phyloP scores from a whole-genome alignment of 2,329 filamentous ascomycete species.

The Cladosporium sp. region DNA sequence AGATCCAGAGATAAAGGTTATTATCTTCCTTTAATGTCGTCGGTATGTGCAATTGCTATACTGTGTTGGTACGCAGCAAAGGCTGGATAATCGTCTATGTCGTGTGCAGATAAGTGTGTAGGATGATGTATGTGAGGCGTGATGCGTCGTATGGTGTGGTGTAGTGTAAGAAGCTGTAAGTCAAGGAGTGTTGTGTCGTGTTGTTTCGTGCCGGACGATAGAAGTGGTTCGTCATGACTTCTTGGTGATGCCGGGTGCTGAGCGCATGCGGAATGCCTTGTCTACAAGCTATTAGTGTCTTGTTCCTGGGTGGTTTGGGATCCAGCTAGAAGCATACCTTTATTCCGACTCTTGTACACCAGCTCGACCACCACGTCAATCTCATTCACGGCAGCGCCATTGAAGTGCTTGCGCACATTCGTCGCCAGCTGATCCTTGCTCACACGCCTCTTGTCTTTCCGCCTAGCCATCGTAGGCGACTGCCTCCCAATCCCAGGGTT shows the following conservation, averaged over 20 bases:
- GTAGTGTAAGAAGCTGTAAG: slow-evolving; percentile 6
- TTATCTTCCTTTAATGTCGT: slow-evolving; percentile 1
- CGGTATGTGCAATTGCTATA: slow-evolving; percentile 20
- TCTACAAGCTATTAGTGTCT: slow-evolving; percentile 35
- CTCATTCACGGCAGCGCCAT: slow-evolving; percentile 75
- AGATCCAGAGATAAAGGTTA: background rate
- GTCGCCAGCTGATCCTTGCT: slow-evolving; percentile 72
- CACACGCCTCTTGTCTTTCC: slow-evolving; percentile 65
- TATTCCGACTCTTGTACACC: slow-evolving; percentile 68
- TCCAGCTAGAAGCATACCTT: slow-evolving; percentile 46
- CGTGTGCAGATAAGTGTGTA: slow-evolving; percentile 8
- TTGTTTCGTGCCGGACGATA: background rate
- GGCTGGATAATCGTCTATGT: slow-evolving; percentile 6
- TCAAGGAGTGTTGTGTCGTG: slow-evolving; percentile 1
- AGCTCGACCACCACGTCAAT: slow-evolving; percentile 81
- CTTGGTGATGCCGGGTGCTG: slow-evolving; percentile 39
- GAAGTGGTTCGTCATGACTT: slow-evolving; percentile 4
- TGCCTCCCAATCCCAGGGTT: slow-evolving; percentile 62
- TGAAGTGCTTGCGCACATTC: slow-evolving; percentile 79
- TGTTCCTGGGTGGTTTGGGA: slow-evolving; percentile 3
- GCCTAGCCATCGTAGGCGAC: slow-evolving; percentile 74
- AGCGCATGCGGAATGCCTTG: slow-evolving; percentile 51
- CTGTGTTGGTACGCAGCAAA: slow-evolving; percentile 3
- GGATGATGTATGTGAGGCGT: background rate
- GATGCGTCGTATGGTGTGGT: background rate